A percentile compares a stretch with the other conserved stretches of the same genome.
phyloP scores from a whole-genome alignment of 208 protist genomes.

The Trypanosoma boissoni region DNA sequence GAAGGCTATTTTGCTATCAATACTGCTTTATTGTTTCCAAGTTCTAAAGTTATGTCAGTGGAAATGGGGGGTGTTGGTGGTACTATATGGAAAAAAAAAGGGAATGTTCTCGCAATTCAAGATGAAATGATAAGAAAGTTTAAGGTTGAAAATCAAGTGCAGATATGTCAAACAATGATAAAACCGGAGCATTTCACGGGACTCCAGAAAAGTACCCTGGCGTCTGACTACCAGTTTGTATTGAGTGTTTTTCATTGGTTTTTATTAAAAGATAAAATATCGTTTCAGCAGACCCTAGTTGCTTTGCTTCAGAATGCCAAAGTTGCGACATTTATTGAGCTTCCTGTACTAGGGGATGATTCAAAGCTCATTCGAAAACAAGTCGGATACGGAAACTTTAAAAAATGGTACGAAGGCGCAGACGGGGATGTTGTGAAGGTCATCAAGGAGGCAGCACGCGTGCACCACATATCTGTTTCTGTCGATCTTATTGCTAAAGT shows the following conservation, averaged over 20 bases:
- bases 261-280: constrained; percentile 9
- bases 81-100: constrained; percentile 28
- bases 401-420: constrained; percentile 30
- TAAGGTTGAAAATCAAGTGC: neutral
- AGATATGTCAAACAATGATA: constrained; percentile 24
- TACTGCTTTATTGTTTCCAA: constrained; percentile 17
- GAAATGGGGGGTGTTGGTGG: constrained; percentile 29
- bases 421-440: constrained; percentile 25
- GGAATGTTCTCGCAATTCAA: constrained; percentile 25
- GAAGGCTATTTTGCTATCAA: constrained; percentile 30
- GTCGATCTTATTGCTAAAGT: constrained; percentile 9
- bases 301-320: constrained; percentile 13
- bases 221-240: constrained; percentile 25
- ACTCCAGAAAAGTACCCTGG: neutral
- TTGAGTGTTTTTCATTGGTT: constrained; percentile 34
- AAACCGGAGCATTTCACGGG: constrained; percentile 17
- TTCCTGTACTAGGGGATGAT: constrained; percentile 21
- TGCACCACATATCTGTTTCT: constrained; percentile 1
- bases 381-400: constrained; percentile 27
- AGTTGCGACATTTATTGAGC: constrained; percentile 30
- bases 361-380: constrained; percentile 21
- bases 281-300: constrained; percentile 20
- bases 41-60: constrained; percentile 17
- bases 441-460: constrained; percentile 7
- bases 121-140: constrained; percentile 12